phyloP scores from a whole-genome alignment of 2,329 filamentous ascomycete genomes.

The Fusarium nygamai region DNA sequence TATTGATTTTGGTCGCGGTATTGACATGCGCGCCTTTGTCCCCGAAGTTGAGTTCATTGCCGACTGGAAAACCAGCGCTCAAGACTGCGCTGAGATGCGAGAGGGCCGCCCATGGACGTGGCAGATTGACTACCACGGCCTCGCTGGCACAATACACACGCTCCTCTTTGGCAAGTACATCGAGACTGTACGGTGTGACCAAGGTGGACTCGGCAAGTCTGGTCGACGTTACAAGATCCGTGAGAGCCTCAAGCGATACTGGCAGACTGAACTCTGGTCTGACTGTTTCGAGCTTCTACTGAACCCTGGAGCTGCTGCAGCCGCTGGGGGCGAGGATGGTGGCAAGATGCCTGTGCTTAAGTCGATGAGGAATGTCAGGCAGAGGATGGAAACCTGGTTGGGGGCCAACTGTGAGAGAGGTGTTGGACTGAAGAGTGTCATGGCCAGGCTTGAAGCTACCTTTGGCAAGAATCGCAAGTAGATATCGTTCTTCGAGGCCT shows the following conservation, averaged over 20 bases:
- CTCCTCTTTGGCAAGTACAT: constrained; percentile 96
- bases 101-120: constrained; percentile 96
- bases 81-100: constrained; percentile 95
- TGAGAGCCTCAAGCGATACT: constrained; percentile 91
- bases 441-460: constrained; percentile 70
- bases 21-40: constrained; percentile 89
- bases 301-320: constrained; percentile 78
- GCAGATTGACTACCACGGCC: constrained; percentile 95
- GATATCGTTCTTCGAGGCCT: constrained; percentile 7
- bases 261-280: constrained; percentile 92
- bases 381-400: constrained; percentile 86
- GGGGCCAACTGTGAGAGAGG: constrained; percentile 85
- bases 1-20: constrained; percentile 94
- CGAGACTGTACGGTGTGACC: constrained; percentile 72
- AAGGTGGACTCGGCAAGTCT: constrained; percentile 64
- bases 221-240: constrained; percentile 80
- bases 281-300: constrained; percentile 86
- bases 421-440: constrained; percentile 73
- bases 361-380: constrained; percentile 74
- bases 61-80: constrained; percentile 89
- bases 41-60: constrained; percentile 84
- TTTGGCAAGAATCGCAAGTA: constrained; percentile 52
- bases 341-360: constrained; percentile 76
- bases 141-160: constrained; percentile 87
- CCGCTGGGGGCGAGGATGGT: constrained; percentile 71